Evolutionary conservation across 805 yeast species (phyloP).

Genomic region (Clavispora carvajalis): DNA sequence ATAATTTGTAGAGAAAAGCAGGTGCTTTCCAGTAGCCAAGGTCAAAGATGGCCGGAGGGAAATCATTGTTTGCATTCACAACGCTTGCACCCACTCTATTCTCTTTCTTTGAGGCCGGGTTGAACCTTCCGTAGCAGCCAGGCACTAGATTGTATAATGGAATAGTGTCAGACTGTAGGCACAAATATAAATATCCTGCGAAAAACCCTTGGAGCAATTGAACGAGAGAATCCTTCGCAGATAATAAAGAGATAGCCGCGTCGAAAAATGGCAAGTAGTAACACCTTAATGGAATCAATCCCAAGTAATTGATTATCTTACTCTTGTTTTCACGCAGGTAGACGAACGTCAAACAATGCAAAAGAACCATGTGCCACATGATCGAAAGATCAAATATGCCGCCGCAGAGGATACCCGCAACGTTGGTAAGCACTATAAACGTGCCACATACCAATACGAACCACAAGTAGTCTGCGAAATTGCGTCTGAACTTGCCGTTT

Average conservation of each 20-base stretch:
- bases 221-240: constrained; percentile 37
- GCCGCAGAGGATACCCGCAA: constrained; percentile 2
- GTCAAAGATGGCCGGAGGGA: constrained; percentile 36
- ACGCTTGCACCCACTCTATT: constrained; percentile 30
- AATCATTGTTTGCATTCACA: constrained; percentile 3
- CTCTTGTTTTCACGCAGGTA: constrained; percentile 58
- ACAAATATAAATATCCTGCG: constrained; percentile 57
- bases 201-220: constrained; percentile 46
- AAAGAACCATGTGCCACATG: constrained; percentile 35
- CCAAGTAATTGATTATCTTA: constrained; percentile 48
- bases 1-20: constrained; percentile 26
- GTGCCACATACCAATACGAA: constrained; percentile 48
- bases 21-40: constrained; percentile 58
- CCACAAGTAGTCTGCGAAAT: constrained; percentile 53
- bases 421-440: constrained; percentile 33
- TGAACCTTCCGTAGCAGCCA: constrained; percentile 18
- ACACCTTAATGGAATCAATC: constrained; percentile 49
- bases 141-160: constrained; percentile 38
- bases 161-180: constrained; percentile 53
- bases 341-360: constrained; percentile 52
- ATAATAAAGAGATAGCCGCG: constrained; percentile 28
- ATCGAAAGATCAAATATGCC: constrained; percentile 6
- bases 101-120: constrained; percentile 8
- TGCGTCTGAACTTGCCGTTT: constrained; percentile 41
- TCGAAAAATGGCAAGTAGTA: constrained; percentile 47